Conservation (phyloP, 495 filamentous ascomycete species). For the Pseudevernia furfuracea region DNA sequence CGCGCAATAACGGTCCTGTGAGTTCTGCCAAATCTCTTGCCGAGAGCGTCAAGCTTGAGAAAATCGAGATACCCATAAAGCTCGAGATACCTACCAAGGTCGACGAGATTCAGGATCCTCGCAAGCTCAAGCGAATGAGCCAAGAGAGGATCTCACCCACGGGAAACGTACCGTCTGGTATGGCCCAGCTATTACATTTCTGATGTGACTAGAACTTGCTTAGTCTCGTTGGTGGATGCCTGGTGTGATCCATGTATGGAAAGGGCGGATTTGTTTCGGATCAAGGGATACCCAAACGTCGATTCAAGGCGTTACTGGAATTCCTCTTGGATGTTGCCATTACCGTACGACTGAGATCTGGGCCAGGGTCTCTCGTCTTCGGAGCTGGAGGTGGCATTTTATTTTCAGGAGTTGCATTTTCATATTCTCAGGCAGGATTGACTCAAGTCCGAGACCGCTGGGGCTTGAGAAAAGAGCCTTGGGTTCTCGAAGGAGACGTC, state of each 20-base stretch:
- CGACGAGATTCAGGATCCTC: conserved; percentile 3
- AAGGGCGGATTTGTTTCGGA: conserved; percentile 1
- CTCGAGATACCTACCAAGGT: conserved; percentile 2
- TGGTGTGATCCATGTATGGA: not conserved
- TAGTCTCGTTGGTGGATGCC: not conserved
- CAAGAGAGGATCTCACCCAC: conserved; percentile 36
- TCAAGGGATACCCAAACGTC: conserved; percentile 15
- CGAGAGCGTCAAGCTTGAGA: conserved; percentile 24
- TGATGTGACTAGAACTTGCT: not conserved
- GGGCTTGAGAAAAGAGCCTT: not conserved
- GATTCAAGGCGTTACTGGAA: conserved; percentile 4
- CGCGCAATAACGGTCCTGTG: conserved; percentile 37
- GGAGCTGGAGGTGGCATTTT: conserved; percentile 3
- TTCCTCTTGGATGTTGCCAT: not conserved
- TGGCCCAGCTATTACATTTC: conserved; percentile 33
- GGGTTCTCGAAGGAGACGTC: not conserved
- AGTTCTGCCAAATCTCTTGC: conserved; percentile 7
- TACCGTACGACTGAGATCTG: not conserved
- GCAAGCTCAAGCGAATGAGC: conserved; percentile 23
- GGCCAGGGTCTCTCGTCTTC: not conserved
- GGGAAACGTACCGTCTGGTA: conserved; percentile 33
- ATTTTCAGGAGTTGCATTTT: not conserved
- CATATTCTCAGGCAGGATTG: not conserved
- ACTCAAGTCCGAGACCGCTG: not conserved
- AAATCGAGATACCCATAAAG: conserved; percentile 17